A percentile compares a stretch with the other conserved stretches of the same genome.
These are phyloP conservation scores for Pseudogymnoascus sp. DNA, from an alignment of 2,329 filamentous ascomycete species.

Conservation along the genomic window DNA sequence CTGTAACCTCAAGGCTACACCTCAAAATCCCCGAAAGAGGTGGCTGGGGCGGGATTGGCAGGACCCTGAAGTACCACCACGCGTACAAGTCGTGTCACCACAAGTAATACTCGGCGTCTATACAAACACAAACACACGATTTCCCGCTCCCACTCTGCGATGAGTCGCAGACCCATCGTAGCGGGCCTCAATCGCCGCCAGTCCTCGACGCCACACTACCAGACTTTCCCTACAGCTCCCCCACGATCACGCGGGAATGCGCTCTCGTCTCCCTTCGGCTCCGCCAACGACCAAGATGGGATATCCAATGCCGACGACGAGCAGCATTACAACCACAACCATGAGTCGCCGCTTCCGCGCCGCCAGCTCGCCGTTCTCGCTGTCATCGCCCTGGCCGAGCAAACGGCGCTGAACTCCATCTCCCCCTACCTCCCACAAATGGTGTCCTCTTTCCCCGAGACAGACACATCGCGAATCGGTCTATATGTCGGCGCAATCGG, in stretches of 20 bases:
- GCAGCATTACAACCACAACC: constrained; percentile 23
- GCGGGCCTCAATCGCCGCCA: constrained; percentile 19
- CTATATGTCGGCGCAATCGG: constrained; percentile 87
- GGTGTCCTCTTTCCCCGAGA: constrained; percentile 76
- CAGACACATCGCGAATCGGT: constrained; percentile 63
- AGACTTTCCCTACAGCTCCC: constrained; percentile 71
- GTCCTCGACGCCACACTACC: constrained; percentile 54
- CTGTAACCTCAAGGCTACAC: not conserved
- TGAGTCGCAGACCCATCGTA: not conserved
- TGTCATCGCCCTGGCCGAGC: constrained; percentile 82
- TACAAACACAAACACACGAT: not conserved
- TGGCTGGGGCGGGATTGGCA: not conserved
- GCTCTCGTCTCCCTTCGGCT: constrained; percentile 27
- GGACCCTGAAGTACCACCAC: not conserved
- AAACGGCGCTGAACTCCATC: constrained; percentile 95
- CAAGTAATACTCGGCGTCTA: not conserved
- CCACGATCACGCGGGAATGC: constrained; percentile 52
- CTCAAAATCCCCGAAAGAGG: not conserved
- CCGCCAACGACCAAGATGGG: constrained; percentile 25
- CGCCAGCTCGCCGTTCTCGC: constrained; percentile 79
- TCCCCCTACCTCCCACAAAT: constrained; percentile 91
- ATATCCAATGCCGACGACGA: constrained; percentile 27
- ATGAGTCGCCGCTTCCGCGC: constrained; percentile 64
- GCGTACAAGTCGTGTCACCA: not conserved
- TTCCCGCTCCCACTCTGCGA: not conserved